Conservation (phyloP, 176 grass and related monocot species). For the Carex parvula region DNA sequence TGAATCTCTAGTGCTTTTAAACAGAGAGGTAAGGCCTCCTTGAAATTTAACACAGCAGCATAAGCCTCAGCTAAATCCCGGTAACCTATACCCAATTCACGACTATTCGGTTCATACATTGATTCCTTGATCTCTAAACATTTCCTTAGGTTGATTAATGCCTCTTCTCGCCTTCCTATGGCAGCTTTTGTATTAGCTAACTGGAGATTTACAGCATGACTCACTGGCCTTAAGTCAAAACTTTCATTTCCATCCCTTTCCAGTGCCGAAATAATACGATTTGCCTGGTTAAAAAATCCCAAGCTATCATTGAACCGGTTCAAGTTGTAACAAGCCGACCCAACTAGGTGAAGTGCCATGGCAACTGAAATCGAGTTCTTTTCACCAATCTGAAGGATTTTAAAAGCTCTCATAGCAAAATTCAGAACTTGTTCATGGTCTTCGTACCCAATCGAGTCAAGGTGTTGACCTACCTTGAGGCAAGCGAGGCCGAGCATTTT, state of each 20-base stretch:
- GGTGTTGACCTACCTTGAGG: conserved; percentile 93
- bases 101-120: conserved; percentile 67
- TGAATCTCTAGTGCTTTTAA: conserved; percentile 76
- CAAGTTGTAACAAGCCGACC: conserved; percentile 66
- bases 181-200: conserved; percentile 82
- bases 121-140: conserved; percentile 77
- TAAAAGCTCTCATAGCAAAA: conserved; percentile 56
- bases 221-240: conserved; percentile 79
- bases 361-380: conserved; percentile 64
- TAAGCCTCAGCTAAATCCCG: conserved; percentile 72
- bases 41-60: conserved; percentile 75
- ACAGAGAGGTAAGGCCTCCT: conserved; percentile 70
- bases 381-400: conserved; percentile 49
- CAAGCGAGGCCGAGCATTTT: conserved; percentile 76
- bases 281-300: conserved; percentile 61
- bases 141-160: conserved; percentile 58
- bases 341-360: conserved; percentile 87
- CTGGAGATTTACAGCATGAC: conserved; percentile 64
- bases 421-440: conserved; percentile 49
- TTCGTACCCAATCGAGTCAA: conserved; percentile 46
- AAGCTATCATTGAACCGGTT: conserved; percentile 86
- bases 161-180: conserved; percentile 81
- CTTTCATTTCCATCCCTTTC: conserved; percentile 15
- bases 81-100: conserved; percentile 58
- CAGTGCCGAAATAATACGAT: conserved; percentile 36